These are phyloP conservation scores for Metarhizium guizhouense DNA, from an alignment of 2,329 filamentous ascomycete genomes.

Conservation along the genomic window DNA sequence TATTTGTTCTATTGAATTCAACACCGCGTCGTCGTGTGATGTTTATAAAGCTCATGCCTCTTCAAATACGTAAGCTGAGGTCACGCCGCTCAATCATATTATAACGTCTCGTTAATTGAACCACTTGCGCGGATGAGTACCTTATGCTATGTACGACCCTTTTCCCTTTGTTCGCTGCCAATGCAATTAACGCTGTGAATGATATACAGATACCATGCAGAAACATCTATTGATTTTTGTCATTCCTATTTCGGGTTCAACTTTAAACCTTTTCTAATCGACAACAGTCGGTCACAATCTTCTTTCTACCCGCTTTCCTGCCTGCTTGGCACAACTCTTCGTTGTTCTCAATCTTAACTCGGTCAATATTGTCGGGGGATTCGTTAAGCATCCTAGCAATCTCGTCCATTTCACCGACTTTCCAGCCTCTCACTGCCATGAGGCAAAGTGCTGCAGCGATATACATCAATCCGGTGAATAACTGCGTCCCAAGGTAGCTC, in stretches of 20 bases:
- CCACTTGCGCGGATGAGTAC: neutral
- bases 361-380: constrained; percentile 19
- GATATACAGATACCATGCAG: neutral
- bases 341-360: constrained; percentile 20
- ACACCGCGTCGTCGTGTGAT: too few relatives aligned
- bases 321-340: constrained; percentile 20
- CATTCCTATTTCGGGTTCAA: too few relatives aligned
- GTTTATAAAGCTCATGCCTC: too few relatives aligned
- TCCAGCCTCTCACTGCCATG: constrained; percentile 27
- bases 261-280: constrained; percentile 18
- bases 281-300: constrained; percentile 23
- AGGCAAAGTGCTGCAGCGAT: constrained; percentile 33
- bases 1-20: too few relatives aligned
- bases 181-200: neutral
- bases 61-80: too few relatives aligned
- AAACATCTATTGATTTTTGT: neutral
- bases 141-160: neutral
- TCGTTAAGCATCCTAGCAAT: constrained; percentile 21
- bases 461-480: constrained; percentile 55
- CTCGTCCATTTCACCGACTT: constrained; percentile 25
- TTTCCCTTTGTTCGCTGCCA: neutral
- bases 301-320: constrained; percentile 19
- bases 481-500: constrained; percentile 42
- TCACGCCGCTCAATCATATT: too few relatives aligned
- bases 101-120: too few relatives aligned